A percentile compares a stretch with the other conserved stretches of the same genome.
These are phyloP conservation scores for Triticum urartu DNA, from an alignment of 176 grass and related monocot species.

Conservation along the genomic window DNA sequence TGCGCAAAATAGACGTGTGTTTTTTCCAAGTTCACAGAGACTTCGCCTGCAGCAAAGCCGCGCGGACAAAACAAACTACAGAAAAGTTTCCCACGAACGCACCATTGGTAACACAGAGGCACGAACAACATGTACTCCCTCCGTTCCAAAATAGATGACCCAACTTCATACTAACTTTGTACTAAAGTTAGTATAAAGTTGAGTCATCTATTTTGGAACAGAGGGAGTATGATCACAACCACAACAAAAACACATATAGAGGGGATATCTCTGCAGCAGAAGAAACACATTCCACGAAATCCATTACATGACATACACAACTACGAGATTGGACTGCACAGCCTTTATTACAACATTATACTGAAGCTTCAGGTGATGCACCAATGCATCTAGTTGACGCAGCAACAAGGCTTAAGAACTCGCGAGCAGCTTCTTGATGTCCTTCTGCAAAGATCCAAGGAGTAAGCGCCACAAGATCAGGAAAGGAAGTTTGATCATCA, in stretches of 20 bases:
- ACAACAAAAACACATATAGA: background rate
- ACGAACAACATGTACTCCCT: background rate
- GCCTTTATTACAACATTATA: slow-evolving; percentile 36
- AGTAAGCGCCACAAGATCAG: background rate
- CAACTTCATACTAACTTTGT: too few species aligned
- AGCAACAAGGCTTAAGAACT: slow-evolving; percentile 29
- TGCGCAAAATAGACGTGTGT: too few species aligned
- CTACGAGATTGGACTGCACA: background rate
- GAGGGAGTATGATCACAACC: background rate
- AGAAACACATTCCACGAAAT: slow-evolving; percentile 4
- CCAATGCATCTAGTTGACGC: background rate
- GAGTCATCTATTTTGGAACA: too few species aligned
- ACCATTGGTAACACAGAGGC: background rate
- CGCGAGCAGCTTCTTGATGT: slow-evolving; percentile 74
- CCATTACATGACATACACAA: slow-evolving; percentile 16
- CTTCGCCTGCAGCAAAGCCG: background rate
- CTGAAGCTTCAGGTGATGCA: slow-evolving; percentile 4
- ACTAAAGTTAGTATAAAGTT: too few species aligned
- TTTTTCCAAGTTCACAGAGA: too few species aligned
- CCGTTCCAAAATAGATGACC: too few species aligned
- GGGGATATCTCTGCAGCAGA: background rate
- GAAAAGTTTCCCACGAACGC: background rate
- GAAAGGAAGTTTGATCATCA: background rate
- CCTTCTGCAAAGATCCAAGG: slow-evolving; percentile 58
- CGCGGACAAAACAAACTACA: background rate